These are phyloP conservation scores for Candida sonorensis DNA, from an alignment of 805 yeast species.

Conservation along the genomic window DNA sequence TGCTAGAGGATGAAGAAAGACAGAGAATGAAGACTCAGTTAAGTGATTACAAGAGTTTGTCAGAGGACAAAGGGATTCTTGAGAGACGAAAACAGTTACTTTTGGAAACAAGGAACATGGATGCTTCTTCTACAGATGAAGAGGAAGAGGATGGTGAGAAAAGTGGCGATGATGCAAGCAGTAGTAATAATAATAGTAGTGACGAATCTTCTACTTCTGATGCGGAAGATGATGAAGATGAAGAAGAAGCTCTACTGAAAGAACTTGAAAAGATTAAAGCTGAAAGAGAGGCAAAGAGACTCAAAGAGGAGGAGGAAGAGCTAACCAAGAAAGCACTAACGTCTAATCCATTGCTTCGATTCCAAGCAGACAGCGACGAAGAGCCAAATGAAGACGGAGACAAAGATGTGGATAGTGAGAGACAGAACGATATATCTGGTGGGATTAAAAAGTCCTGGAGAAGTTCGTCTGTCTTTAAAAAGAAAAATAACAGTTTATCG, in stretches of 20 bases:
- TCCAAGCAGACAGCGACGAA: slow-evolving; percentile 4
- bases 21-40: neutral
- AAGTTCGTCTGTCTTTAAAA: slow-evolving; percentile 24
- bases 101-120: slow-evolving; percentile 10
- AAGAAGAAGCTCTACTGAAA: slow-evolving; percentile 41
- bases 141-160: slow-evolving; percentile 5
- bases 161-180: slow-evolving; percentile 2
- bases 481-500: slow-evolving; percentile 8
- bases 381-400: slow-evolving; percentile 7
- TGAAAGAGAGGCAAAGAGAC: slow-evolving; percentile 25
- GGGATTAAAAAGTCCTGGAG: slow-evolving; percentile 28
- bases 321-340: slow-evolving; percentile 15
- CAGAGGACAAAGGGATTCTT: slow-evolving; percentile 26
- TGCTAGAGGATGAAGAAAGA: slow-evolving; percentile 7
- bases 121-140: slow-evolving; percentile 22
- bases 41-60: neutral
- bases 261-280: slow-evolving; percentile 34
- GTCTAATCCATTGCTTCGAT: slow-evolving; percentile 21
- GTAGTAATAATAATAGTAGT: slow-evolving; percentile 6
- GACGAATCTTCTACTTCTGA: slow-evolving; percentile 14
- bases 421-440: too few relatives aligned
- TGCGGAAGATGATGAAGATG: slow-evolving; percentile 33
- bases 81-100: slow-evolving; percentile 11
- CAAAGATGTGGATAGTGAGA: slow-evolving; percentile 1
- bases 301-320: slow-evolving; percentile 21